phyloP scores from a whole-genome alignment of 2,329 filamentous ascomycete species.

The Penicillium glabrum region DNA sequence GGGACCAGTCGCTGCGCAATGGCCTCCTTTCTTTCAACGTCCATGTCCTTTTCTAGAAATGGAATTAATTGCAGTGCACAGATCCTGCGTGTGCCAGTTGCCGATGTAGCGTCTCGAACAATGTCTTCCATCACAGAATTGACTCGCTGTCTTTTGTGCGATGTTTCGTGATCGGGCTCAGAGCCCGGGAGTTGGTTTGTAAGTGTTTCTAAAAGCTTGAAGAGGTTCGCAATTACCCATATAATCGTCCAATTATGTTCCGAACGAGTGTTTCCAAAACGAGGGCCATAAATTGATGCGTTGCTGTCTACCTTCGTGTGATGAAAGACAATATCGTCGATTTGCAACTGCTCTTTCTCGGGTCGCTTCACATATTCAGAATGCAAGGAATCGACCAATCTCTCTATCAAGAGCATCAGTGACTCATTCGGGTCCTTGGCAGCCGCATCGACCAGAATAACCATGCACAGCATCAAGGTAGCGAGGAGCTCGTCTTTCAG shows the following conservation, averaged over 20 bases:
- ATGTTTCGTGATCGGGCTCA: slow-evolving; percentile 13
- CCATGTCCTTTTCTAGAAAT: slow-evolving; percentile 49
- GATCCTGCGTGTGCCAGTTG: slow-evolving; percentile 42
- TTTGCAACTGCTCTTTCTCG: slow-evolving; percentile 69
- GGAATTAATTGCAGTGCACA: slow-evolving; percentile 57
- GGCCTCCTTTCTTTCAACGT: slow-evolving; percentile 54
- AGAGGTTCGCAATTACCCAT: slow-evolving; percentile 40
- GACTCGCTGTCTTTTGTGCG: slow-evolving; percentile 38
- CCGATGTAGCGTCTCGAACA: slow-evolving; percentile 34
- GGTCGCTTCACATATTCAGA: slow-evolving; percentile 73
- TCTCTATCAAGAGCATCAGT: slow-evolving; percentile 54
- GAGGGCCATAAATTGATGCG: slow-evolving; percentile 35
- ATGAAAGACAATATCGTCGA: slow-evolving; percentile 71
- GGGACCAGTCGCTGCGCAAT: slow-evolving; percentile 60
- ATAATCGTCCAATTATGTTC: slow-evolving; percentile 43
- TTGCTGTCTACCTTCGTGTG: slow-evolving; percentile 34
- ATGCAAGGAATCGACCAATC: slow-evolving; percentile 70
- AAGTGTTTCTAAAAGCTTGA: slow-evolving; percentile 39
- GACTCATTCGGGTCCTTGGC: slow-evolving; percentile 38
- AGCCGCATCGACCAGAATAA: slow-evolving; percentile 53
- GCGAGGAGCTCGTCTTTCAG: slow-evolving; percentile 77
- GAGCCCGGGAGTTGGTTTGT: slow-evolving; percentile 7
- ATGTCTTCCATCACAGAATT: slow-evolving; percentile 38
- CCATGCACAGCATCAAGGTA: slow-evolving; percentile 66
- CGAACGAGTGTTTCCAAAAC: slow-evolving; percentile 34